Evolutionary conservation across 2,329 filamentous ascomycete species (phyloP).

Genomic region (Leptographium flavum): DNA sequence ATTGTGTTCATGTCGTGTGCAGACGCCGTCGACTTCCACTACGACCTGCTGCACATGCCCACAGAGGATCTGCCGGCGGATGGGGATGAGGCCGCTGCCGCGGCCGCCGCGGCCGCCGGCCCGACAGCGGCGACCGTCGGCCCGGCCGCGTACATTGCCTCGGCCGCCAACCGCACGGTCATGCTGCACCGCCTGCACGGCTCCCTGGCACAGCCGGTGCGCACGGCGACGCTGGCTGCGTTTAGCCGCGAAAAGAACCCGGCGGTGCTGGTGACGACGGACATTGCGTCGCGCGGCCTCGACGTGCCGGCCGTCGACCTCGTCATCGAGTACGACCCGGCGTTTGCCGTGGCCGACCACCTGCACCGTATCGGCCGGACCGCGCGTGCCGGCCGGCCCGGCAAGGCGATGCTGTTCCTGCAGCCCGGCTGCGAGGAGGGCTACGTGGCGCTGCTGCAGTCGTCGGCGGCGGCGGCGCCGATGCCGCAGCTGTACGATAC

Average conservation of each 20-base stretch:
- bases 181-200: constrained; percentile 79
- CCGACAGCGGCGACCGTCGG: constrained; percentile 37
- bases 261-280: constrained; percentile 79
- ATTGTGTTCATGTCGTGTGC: constrained; percentile 96
- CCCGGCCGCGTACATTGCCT: constrained; percentile 58
- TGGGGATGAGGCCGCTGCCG: neutral
- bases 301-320: constrained; percentile 92
- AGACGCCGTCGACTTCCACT: constrained; percentile 95
- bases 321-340: constrained; percentile 90
- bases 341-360: constrained; percentile 86
- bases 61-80: neutral
- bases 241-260: constrained; percentile 64
- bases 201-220: constrained; percentile 73
- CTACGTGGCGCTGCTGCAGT: constrained; percentile 61
- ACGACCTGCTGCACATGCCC: constrained; percentile 54
- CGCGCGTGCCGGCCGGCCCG: constrained; percentile 78
- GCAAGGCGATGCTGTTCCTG: constrained; percentile 78
- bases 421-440: constrained; percentile 84
- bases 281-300: constrained; percentile 88
- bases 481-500: constrained; percentile 35
- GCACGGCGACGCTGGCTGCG: constrained; percentile 70
- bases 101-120: neutral
- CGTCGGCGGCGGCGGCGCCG: constrained; percentile 4
- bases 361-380: constrained; percentile 90
- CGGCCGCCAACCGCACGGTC: constrained; percentile 57